Percentiles rank a stretch among this genome's conserved stretches.
Evolutionary conservation across 2,329 filamentous ascomycete genomes (phyloP).

Genomic region (Monosporascus sp.): DNA sequence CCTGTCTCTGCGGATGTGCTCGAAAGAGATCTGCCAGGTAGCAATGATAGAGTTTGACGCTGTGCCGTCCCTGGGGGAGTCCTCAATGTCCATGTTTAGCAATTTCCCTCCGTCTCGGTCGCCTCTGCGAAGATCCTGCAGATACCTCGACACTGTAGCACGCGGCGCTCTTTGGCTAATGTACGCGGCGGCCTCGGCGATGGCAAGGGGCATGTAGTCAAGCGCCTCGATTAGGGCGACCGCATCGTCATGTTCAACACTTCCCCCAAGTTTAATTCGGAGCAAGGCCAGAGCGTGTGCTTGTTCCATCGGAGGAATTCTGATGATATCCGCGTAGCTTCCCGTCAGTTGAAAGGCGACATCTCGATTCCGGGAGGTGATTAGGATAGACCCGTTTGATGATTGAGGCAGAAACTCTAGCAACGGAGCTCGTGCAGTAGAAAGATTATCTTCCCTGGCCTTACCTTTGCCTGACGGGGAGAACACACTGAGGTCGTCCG

Average conservation of each 20-base stretch:
- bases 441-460: no score
- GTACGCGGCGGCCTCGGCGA: conserved; percentile 29
- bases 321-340: no score
- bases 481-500: no score
- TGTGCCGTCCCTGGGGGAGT: conserved; percentile 27
- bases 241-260: conserved; percentile 8
- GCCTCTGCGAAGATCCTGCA: conserved; percentile 29
- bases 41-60: conserved; percentile 29
- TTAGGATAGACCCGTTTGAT: no score
- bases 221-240: conserved; percentile 22
- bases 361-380: no score
- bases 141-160: conserved; percentile 30
- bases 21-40: conserved; percentile 32
- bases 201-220: conserved; percentile 28
- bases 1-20: conserved; percentile 28
- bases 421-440: no score
- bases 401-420: no score
- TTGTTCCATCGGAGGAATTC: no score
- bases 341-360: no score
- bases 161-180: conserved; percentile 22
- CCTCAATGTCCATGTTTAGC: conserved; percentile 23
- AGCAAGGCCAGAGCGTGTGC: no score
- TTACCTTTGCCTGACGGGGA: no score
- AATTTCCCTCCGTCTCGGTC: conserved; percentile 22
- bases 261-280: not conserved